phyloP scores from a whole-genome alignment of 1,284 basidiomycete species.

The Boletus sp. region DNA sequence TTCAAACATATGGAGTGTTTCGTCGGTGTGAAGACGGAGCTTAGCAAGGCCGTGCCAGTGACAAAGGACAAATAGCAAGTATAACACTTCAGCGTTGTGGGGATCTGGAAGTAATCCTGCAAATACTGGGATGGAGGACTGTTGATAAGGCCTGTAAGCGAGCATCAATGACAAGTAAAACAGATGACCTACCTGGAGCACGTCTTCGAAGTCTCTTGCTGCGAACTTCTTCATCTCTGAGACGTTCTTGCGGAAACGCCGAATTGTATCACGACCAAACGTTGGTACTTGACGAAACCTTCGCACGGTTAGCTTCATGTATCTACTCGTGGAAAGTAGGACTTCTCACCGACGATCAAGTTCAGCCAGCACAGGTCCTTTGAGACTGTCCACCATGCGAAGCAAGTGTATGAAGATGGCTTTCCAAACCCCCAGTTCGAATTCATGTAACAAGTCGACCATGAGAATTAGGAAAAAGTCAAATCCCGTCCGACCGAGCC shows the following conservation, averaged over 20 bases:
- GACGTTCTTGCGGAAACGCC: slow-evolving; percentile 21
- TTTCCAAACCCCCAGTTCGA: no score
- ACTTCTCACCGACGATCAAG: not conserved
- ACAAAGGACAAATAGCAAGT: slow-evolving; percentile 14
- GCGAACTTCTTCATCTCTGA: slow-evolving; percentile 39
- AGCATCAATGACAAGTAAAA: not conserved
- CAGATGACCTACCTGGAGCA: slow-evolving; percentile 22
- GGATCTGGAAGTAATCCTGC: slow-evolving; percentile 15
- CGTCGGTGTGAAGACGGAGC: slow-evolving; percentile 21
- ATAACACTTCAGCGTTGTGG: not conserved
- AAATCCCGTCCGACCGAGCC: not conserved
- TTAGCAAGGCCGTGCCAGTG: slow-evolving; percentile 27
- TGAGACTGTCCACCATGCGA: not conserved
- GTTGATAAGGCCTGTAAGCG: not conserved
- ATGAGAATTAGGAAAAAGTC: not conserved
- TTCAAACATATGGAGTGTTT: slow-evolving; percentile 9
- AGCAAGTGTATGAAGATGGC: not conserved
- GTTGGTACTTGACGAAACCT: slow-evolving; percentile 19
- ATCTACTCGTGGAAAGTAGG: not conserved
- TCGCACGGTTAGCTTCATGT: not conserved
- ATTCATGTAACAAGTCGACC: no score
- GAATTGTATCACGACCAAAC: slow-evolving; percentile 27
- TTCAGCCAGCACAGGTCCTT: not conserved
- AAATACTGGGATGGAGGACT: slow-evolving; percentile 24
- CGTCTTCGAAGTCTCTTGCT: slow-evolving; percentile 37